A percentile compares a stretch with the other conserved stretches of the same genome.
These are phyloP conservation scores for Coemansia sp. DNA, from an alignment of 192 early-diverging fungal genomes.

Conservation along the genomic window DNA sequence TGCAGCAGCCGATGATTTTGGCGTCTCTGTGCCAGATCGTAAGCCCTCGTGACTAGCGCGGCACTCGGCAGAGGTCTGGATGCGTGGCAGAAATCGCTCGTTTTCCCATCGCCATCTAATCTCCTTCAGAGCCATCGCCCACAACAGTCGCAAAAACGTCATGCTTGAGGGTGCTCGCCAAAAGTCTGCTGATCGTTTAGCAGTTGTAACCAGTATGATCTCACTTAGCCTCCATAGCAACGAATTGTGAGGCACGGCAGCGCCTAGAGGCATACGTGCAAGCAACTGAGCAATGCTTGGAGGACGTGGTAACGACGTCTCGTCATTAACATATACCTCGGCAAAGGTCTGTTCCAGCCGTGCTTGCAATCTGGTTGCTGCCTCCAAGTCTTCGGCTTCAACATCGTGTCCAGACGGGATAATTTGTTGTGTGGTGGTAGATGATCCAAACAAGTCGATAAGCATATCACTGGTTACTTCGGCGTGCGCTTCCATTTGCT, in stretches of 20 bases:
- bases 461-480: conserved; percentile 53
- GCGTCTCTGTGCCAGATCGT: conserved; percentile 17
- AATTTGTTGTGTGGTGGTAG: conserved; percentile 16
- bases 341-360: conserved; percentile 25
- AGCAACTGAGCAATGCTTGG: conserved; percentile 32
- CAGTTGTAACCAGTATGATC: conserved; percentile 41
- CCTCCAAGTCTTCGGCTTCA: conserved; percentile 9
- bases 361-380: conserved; percentile 5
- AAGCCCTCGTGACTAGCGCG: conserved; percentile 7
- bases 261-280: conserved; percentile 44
- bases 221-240: conserved; percentile 55
- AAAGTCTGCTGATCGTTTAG: conserved; percentile 46
- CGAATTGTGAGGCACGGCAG: conserved; percentile 45
- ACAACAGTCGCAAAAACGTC: conserved; percentile 70
- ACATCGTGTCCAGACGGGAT: conserved; percentile 23
- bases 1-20: not conserved
- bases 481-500: conserved; percentile 48
- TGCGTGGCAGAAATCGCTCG: conserved; percentile 56
- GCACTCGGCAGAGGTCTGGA: conserved; percentile 44
- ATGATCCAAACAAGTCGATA: conserved; percentile 45
- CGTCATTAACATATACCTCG: conserved; percentile 20
- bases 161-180: conserved; percentile 61
- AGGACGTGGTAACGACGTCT: conserved; percentile 1
- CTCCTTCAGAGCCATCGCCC: conserved; percentile 65
- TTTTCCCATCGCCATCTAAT: conserved; percentile 70